Evolutionary conservation across 2,329 filamentous ascomycete genomes (phyloP).

Genomic region (Colletotrichum agaves): DNA sequence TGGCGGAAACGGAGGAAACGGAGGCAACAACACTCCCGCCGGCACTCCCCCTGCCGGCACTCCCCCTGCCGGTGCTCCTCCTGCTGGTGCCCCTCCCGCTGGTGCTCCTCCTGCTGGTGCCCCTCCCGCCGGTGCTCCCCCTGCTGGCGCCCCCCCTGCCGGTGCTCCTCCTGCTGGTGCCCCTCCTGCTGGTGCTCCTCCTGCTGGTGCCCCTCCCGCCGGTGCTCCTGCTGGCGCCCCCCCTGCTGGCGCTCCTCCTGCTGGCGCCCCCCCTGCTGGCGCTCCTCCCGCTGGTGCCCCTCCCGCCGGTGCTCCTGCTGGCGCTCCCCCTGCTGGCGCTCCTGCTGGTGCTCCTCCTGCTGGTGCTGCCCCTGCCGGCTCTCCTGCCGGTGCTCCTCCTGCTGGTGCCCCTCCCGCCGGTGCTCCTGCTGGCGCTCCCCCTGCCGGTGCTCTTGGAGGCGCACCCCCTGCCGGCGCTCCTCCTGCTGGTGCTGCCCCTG

Average conservation of each 20-base stretch:
- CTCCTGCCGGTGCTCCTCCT: neutral
- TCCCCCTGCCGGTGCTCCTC: neutral
- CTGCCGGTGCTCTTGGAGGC: neutral
- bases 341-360: neutral
- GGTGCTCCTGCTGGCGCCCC: neutral
- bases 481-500: neutral
- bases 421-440: neutral
- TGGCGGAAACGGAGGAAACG: neutral
- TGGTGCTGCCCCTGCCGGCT: neutral
- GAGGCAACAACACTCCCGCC: neutral
- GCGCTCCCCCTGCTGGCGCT: no score
- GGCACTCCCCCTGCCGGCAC: neutral
- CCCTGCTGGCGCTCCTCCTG: neutral
- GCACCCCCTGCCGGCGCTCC: neutral
- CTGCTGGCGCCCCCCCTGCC: neutral
- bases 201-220: neutral
- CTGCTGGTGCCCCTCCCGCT: neutral
- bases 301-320: neutral
- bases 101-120: neutral
- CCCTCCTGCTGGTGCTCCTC: neutral
- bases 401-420: neutral
- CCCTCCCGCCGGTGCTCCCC: neutral
- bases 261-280: neutral
- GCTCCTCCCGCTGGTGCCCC: neutral
- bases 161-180: neutral